Evolutionary conservation across 495 filamentous ascomycete species (phyloP).

Genomic region (Neurospora sp.): DNA sequence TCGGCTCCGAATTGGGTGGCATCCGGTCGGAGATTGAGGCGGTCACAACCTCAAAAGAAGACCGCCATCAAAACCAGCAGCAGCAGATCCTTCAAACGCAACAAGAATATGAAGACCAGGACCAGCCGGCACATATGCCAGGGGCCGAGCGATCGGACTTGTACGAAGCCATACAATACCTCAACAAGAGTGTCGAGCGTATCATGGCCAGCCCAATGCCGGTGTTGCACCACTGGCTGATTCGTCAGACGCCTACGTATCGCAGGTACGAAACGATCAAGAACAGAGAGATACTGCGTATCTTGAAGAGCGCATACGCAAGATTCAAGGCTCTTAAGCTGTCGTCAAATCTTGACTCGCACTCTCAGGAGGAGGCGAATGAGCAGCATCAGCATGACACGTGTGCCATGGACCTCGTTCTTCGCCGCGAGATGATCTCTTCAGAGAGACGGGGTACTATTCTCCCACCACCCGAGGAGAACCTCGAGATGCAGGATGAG

Average conservation of each 20-base stretch:
- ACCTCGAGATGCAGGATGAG: slow-evolving; percentile 20
- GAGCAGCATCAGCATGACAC: slow-evolving; percentile 14
- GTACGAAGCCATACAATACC: too few species aligned
- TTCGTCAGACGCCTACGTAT: slow-evolving; percentile 10
- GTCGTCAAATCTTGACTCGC: slow-evolving; percentile 10
- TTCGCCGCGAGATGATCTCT: slow-evolving; percentile 19
- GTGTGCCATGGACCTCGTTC: slow-evolving; percentile 28
- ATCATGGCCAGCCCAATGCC: too few species aligned
- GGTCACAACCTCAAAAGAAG: too few species aligned
- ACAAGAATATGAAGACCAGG: too few species aligned
- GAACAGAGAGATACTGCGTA: slow-evolving; percentile 10
- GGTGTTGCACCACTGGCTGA: not conserved
- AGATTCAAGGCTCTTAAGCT: slow-evolving; percentile 9
- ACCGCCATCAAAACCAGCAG: too few species aligned
- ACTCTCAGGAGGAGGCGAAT: slow-evolving; percentile 1
- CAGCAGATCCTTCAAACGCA: too few species aligned
- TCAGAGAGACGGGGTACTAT: slow-evolving; percentile 17
- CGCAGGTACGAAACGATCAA: slow-evolving; percentile 10
- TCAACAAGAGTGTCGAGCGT: too few species aligned
- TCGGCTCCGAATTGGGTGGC: slow-evolving; percentile 19
- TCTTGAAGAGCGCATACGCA: slow-evolving; percentile 4
- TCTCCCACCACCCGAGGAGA: slow-evolving; percentile 14
- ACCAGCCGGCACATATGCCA: too few species aligned
- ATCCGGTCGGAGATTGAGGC: slow-evolving; percentile 9
- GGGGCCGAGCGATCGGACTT: too few species aligned